Evolutionary conservation across 371 early-diverging fungal species (phyloP), one percentile per base, ranked within the genome.

Genomic region (Zopfochytrium polystomum): DNA sequence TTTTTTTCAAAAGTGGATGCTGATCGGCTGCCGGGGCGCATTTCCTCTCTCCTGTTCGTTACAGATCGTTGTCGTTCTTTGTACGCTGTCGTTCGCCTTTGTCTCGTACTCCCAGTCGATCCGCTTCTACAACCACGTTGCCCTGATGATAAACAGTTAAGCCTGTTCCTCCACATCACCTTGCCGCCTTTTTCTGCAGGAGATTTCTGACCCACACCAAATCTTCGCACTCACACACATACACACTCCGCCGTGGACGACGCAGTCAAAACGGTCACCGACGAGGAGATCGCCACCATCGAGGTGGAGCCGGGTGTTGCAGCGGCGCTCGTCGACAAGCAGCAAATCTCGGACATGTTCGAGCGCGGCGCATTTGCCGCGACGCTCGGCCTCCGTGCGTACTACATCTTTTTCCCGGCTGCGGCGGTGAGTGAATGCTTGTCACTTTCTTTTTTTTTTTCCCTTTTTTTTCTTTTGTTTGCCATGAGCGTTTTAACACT

Each of bases 51-150:
- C 20, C 32, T 52, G 15, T 0, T 20, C 27, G 26, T 1, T n/a
- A 26, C 34, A 49, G 50, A 35, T 60, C 23, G 15, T 55, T 42
- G 20, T 25, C 52, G 29, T 62, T 18, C 44, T 63, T 13, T 6
- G 11, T 31, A 18, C 23, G 30, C 52, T 52, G 31, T 26, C 38
- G 15, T 44, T 48, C 22, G n/a, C 63, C n/a, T 66, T 66, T 45
- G 48, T 66, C 38, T 63, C 56, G 51, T 61, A 62, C 43, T 35
- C 66, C n/a, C 66, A 66, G 50, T 7, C 56, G 15, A 66, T 66
- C 9, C 62, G 66, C 15, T 66, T 44, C 51, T 66, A 49, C 63
- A 66, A 66, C 57, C 66, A 66, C 33, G 52, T 55, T 25, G 57
- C 30, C 46, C 47, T 66, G 42, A 15, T 62, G 20, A 62, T 58